Percentiles rank a stretch among this genome's conserved stretches.
phyloP scores from a whole-genome alignment of 2,329 filamentous ascomycete genomes.

The Reticulascus tulasneorum region DNA sequence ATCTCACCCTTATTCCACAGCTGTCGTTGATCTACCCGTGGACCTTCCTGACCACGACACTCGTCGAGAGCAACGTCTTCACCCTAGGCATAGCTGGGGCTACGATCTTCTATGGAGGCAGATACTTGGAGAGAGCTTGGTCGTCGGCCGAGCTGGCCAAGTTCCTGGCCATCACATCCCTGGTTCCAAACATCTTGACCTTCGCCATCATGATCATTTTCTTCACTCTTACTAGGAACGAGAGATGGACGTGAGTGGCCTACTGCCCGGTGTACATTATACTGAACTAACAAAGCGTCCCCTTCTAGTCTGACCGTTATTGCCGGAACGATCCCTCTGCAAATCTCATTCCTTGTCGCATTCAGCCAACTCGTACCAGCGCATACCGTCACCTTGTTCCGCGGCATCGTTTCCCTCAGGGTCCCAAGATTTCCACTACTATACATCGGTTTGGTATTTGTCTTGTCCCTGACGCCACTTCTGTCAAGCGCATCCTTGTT shows the following conservation, averaged over 20 bases:
- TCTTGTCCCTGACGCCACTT: conserved; percentile 54
- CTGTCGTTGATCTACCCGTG: conserved; percentile 85
- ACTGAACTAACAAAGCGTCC: conserved; percentile 15
- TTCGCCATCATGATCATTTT: conserved; percentile 72
- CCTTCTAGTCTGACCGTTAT: conserved; percentile 69
- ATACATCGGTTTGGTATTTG: conserved; percentile 70
- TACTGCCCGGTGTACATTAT: not conserved
- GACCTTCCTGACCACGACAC: conserved; percentile 80
- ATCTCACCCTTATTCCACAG: conserved; percentile 81
- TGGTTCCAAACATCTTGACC: conserved; percentile 76
- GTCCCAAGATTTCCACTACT: conserved; percentile 70
- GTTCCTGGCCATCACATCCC: conserved; percentile 71
- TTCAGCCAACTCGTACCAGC: conserved; percentile 98
- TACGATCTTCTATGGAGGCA: conserved; percentile 85
- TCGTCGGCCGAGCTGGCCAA: conserved; percentile 88
- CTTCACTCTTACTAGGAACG: conserved; percentile 64
- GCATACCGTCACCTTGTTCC: conserved; percentile 92
- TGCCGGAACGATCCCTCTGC: conserved; percentile 82
- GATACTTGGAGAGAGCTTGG: conserved; percentile 95
- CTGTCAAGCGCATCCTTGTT: conserved; percentile 71
- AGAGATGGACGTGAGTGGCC: conserved; percentile 62
- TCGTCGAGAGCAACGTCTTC: conserved; percentile 91
- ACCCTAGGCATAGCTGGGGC: conserved; percentile 73
- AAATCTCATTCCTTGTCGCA: conserved; percentile 90
- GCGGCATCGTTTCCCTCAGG: conserved; percentile 81